Conservation (phyloP, 2,329 filamentous ascomycete species). For the Hypoxylon sp. region DNA sequence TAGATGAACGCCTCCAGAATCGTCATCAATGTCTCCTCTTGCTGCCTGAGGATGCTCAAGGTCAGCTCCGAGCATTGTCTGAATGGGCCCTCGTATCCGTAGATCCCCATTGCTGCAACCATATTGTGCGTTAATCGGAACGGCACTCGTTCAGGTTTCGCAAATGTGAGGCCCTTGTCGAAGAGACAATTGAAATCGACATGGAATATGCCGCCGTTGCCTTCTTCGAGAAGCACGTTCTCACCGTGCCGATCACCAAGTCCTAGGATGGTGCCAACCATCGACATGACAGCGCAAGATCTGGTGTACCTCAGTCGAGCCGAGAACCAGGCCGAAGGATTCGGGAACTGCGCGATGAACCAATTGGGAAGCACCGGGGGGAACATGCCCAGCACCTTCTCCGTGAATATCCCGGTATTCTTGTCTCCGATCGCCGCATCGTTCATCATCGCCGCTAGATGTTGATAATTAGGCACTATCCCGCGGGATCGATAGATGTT, state of each 20-base stretch:
- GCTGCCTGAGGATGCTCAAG: conserved; percentile 83
- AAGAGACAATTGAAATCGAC: conserved; percentile 99
- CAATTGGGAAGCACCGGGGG: conserved; percentile 89
- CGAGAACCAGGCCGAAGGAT: conserved; percentile 91
- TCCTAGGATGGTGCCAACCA: conserved; percentile 94
- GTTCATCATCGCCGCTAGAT: conserved; percentile 74
- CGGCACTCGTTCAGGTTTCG: conserved; percentile 92
- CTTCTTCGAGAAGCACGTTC: conserved; percentile 95
- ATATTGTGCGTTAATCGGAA: conserved; percentile 99
- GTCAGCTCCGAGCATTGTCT: conserved; percentile 91
- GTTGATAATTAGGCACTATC: conserved; percentile 75
- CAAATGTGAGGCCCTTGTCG: conserved; percentile 95
- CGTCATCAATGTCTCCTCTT: conserved; percentile 97
- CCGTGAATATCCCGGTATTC: conserved; percentile 78
- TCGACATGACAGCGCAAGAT: conserved; percentile 98
- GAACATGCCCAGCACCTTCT: conserved; percentile 74
- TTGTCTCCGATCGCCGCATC: conserved; percentile 68
- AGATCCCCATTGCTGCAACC: conserved; percentile 96
- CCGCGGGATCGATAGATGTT: conserved; percentile 81
- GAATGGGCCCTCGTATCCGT: conserved; percentile 94
- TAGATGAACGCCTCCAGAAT: conserved; percentile 97
- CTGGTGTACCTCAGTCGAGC: conserved; percentile 91
- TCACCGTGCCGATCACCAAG: conserved; percentile 96
- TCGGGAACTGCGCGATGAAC: conserved; percentile 96
- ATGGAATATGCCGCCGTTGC: conserved; percentile 93